Percentiles rank a stretch among this genome's conserved stretches.
Conservation (phyloP, 257 asterid species). For the Cinchona pubescens region DNA sequence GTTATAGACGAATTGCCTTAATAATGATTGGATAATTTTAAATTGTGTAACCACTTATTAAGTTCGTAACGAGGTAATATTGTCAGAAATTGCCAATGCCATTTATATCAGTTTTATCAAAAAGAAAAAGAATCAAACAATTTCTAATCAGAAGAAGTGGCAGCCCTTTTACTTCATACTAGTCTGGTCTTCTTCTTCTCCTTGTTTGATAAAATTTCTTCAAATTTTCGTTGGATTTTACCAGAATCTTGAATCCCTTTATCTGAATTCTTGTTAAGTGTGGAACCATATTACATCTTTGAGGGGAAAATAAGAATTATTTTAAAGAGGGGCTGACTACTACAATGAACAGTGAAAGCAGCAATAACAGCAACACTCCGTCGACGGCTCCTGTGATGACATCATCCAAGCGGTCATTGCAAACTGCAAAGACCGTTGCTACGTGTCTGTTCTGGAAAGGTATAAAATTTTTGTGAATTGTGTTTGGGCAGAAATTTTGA, state of each 20-base stretch:
- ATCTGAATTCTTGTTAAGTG: not conserved
- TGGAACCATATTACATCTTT: not conserved
- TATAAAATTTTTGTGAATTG: not conserved
- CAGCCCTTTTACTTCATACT: not conserved
- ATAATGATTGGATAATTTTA: too few species aligned
- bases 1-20: too few species aligned
- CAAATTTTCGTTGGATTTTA: not conserved
- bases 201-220: not conserved
- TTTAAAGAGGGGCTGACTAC: constrained; percentile 38
- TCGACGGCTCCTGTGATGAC: constrained; percentile 21
- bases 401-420: constrained; percentile 27
- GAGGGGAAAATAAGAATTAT: not conserved
- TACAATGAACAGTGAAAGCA: constrained; percentile 49
- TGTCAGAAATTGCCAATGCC: too few species aligned
- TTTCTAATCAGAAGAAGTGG: not conserved
- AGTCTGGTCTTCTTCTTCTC: not conserved
- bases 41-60: too few species aligned
- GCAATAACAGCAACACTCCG: constrained; percentile 47
- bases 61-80: too few species aligned
- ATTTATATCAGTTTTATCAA: not conserved
- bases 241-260: not conserved
- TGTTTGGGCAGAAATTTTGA: not conserved
- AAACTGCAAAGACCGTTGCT: constrained; percentile 35
- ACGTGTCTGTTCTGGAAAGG: constrained; percentile 36
- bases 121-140: not conserved